Conservation (phyloP, 1,284 basidiomycete genomes). For the Sutorius eximius region DNA sequence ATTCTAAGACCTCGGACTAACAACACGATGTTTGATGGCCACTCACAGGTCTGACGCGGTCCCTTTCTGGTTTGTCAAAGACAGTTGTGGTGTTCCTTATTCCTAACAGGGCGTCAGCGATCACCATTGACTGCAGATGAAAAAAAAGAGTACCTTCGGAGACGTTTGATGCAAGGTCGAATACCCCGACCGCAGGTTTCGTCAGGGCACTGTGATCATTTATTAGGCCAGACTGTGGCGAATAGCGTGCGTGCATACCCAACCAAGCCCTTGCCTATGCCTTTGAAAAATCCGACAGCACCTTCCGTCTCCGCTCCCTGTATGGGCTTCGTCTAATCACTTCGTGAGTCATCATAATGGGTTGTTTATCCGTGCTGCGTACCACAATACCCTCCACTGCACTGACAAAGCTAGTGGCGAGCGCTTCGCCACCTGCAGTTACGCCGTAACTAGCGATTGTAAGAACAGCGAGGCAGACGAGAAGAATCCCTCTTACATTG, state of each 20-base stretch:
- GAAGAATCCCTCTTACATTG: conserved; percentile 62
- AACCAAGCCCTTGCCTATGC: conserved; percentile 94
- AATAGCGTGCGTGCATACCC: conserved; percentile 55
- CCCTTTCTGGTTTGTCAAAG: conserved; percentile 90
- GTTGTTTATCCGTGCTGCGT: conserved; percentile 29
- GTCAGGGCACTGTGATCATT: conserved; percentile 71
- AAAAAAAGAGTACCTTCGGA: conserved; percentile 69
- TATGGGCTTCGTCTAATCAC: conserved; percentile 81
- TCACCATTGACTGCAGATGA: not conserved
- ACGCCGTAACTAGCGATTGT: conserved; percentile 77
- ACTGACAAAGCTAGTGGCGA: conserved; percentile 92
- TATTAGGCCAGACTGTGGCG: conserved; percentile 17
- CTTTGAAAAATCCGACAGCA: conserved; percentile 96
- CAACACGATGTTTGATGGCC: not conserved
- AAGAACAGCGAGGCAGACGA: conserved; percentile 4
- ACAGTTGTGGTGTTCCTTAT: conserved; percentile 98
- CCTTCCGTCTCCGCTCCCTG: conserved; percentile 96
- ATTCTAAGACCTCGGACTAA: not conserved
- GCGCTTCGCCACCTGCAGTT: conserved; percentile 89
- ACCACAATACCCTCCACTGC: conserved; percentile 96
- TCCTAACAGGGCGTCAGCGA: conserved; percentile 39
- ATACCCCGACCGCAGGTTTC: conserved; percentile 95
- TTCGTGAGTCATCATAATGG: not conserved
- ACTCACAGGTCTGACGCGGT: conserved; percentile 80
- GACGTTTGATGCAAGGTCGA: conserved; percentile 94